Evolutionary conservation across 2,329 filamentous ascomycete species (phyloP).

Genomic region (Neurospora sp.): DNA sequence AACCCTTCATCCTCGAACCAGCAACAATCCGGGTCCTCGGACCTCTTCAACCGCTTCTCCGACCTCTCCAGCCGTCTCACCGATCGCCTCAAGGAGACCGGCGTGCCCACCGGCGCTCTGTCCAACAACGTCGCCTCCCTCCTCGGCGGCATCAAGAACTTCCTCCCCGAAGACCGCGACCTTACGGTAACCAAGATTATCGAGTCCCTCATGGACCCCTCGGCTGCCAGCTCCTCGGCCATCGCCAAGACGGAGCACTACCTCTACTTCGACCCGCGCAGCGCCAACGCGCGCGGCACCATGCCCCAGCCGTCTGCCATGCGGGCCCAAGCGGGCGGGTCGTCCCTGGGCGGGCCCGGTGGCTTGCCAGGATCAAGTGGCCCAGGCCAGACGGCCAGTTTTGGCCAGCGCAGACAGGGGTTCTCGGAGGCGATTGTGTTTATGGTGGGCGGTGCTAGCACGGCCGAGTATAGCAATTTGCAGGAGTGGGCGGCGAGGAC

Average conservation of each 20-base stretch:
- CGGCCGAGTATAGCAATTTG: slow-evolving; percentile 97
- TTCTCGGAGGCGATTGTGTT: slow-evolving; percentile 92
- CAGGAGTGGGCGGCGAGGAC: slow-evolving; percentile 90
- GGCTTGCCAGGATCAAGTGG: slow-evolving; percentile 38
- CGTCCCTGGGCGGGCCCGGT: slow-evolving; percentile 30
- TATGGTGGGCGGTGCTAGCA: slow-evolving; percentile 88
- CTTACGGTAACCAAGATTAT: slow-evolving; percentile 96
- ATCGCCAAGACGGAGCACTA: slow-evolving; percentile 96
- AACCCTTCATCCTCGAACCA: slow-evolving; percentile 57
- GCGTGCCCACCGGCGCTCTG: slow-evolving; percentile 58
- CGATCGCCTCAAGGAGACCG: slow-evolving; percentile 85
- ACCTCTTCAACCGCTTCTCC: slow-evolving; percentile 88
- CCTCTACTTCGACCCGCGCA: slow-evolving; percentile 92
- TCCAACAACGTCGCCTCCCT: slow-evolving; percentile 84
- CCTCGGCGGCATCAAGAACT: slow-evolving; percentile 94
- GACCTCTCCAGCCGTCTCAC: slow-evolving; percentile 86
- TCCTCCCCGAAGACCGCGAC: slow-evolving; percentile 91
- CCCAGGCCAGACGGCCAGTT: slow-evolving; percentile 67
- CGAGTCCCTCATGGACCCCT: slow-evolving; percentile 94
- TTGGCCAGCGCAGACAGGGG: slow-evolving; percentile 82
- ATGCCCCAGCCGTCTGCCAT: slow-evolving; percentile 25
- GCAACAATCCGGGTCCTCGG: slow-evolving; percentile 50
- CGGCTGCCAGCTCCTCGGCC: slow-evolving; percentile 78
- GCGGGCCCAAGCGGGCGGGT: slow-evolving; percentile 24
- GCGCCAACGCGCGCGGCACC: slow-evolving; percentile 74